Conservation (phyloP, 805 yeast species). For the Yamadazyma sp. region DNA sequence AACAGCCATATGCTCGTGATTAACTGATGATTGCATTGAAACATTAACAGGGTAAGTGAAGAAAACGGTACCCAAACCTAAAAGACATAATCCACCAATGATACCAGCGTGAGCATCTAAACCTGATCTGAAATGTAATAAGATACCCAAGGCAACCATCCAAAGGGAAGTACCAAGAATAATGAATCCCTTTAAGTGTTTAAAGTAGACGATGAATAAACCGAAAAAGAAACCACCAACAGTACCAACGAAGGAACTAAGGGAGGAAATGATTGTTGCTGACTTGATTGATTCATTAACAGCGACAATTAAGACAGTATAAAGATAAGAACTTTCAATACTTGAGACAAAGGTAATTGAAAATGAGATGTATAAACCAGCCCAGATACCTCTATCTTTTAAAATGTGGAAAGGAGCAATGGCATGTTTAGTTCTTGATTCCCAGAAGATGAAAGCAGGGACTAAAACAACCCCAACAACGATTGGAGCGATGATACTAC, state of each 20-base stretch:
- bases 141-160: conserved; percentile 59
- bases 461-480: conserved; percentile 61
- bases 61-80: conserved; percentile 73
- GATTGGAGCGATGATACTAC: conserved; percentile 62
- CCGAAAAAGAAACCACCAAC: conserved; percentile 59
- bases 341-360: conserved; percentile 58
- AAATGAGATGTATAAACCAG: conserved; percentile 56
- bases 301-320: conserved; percentile 63
- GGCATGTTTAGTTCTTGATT: conserved; percentile 55
- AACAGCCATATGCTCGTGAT: conserved; percentile 63
- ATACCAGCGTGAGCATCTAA: conserved; percentile 46
- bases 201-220: conserved; percentile 45
- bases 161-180: conserved; percentile 55
- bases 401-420: conserved; percentile 57
- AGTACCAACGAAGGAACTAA: conserved; percentile 63
- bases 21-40: conserved; percentile 53
- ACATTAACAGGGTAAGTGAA: conserved; percentile 64
- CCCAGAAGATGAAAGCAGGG: conserved; percentile 61
- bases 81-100: conserved; percentile 58
- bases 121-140: conserved; percentile 54
- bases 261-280: conserved; percentile 62
- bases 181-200: conserved; percentile 57
- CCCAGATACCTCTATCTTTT: conserved; percentile 69
- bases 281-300: conserved; percentile 56
- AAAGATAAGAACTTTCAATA: conserved; percentile 67